A percentile compares a stretch with the other conserved stretches of the same genome.
These are phyloP conservation scores for Pisolithus marmoratus DNA, from an alignment of 768 basidiomycete genomes.

Conservation along the genomic window DNA sequence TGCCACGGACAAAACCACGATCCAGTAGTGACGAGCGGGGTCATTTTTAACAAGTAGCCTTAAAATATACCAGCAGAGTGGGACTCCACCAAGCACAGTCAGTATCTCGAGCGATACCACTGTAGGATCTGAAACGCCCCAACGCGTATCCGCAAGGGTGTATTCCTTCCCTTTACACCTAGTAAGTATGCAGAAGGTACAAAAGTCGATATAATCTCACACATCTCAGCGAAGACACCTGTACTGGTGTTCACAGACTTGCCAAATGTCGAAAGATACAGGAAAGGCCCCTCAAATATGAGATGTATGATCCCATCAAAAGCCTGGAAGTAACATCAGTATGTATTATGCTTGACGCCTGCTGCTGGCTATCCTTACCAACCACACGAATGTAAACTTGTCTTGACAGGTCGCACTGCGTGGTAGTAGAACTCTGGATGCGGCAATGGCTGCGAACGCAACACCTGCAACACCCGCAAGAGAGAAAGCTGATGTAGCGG, in stretches of 20 bases:
- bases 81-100: slow-evolving; percentile 71
- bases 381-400: slow-evolving; percentile 70
- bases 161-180: slow-evolving; percentile 69
- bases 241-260: slow-evolving; percentile 62
- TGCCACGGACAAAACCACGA: slow-evolving; percentile 67
- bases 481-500: slow-evolving; percentile 56
- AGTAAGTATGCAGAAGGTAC: background rate
- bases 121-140: slow-evolving; percentile 75
- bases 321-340: slow-evolving; percentile 36
- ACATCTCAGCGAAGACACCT: slow-evolving; percentile 68
- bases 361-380: slow-evolving; percentile 38
- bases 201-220: slow-evolving; percentile 36
- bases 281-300: slow-evolving; percentile 72
- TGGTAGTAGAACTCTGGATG: slow-evolving; percentile 52
- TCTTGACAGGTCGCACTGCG: slow-evolving; percentile 62
- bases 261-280: slow-evolving; percentile 73
- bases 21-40: slow-evolving; percentile 59
- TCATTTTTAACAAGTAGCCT: slow-evolving; percentile 60
- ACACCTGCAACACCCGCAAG: slow-evolving; percentile 53
- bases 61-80: slow-evolving; percentile 68
- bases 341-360: background rate
- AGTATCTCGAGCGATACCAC: slow-evolving; percentile 80
- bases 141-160: slow-evolving; percentile 72
- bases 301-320: slow-evolving; percentile 82
- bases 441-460: slow-evolving; percentile 46